These are phyloP conservation scores for Malbranchea cinnamomea DNA, from an alignment of 2,329 filamentous ascomycete species.

Conservation along the genomic window DNA sequence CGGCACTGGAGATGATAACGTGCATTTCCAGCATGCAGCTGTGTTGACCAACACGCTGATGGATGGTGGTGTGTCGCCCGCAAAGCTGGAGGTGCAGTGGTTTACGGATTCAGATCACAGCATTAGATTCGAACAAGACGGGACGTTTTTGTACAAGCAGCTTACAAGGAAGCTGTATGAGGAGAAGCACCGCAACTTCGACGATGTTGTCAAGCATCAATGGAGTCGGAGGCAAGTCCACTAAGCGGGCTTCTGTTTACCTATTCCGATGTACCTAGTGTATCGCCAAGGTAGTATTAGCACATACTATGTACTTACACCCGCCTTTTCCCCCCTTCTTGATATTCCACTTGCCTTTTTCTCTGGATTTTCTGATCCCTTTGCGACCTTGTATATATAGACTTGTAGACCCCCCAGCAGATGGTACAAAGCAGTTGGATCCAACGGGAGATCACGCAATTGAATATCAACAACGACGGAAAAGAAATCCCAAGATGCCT, in stretches of 20 bases:
- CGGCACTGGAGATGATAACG: conserved; percentile 55
- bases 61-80: conserved; percentile 41
- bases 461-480: no score
- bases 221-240: conserved; percentile 28
- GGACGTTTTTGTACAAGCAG: conserved; percentile 45
- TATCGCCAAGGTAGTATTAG: background rate
- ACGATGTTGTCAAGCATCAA: conserved; percentile 27
- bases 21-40: conserved; percentile 54
- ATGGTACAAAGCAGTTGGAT: no score
- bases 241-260: conserved; percentile 1
- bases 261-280: no score
- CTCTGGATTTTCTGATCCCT: no score
- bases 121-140: conserved; percentile 43
- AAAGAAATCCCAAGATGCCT: no score
- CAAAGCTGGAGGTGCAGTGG: conserved; percentile 47
- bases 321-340: background rate
- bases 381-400: no score
- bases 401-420: no score
- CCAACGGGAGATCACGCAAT: no score
- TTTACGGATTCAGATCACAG: conserved; percentile 53
- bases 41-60: conserved; percentile 48
- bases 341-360: background rate
- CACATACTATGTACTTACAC: conserved; percentile 1
- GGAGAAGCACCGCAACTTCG: conserved; percentile 39
- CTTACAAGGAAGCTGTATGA: conserved; percentile 45